These are phyloP conservation scores for Ceratocystis cacaofunesta DNA, from an alignment of 2,329 filamentous ascomycete species.

Conservation along the genomic window DNA sequence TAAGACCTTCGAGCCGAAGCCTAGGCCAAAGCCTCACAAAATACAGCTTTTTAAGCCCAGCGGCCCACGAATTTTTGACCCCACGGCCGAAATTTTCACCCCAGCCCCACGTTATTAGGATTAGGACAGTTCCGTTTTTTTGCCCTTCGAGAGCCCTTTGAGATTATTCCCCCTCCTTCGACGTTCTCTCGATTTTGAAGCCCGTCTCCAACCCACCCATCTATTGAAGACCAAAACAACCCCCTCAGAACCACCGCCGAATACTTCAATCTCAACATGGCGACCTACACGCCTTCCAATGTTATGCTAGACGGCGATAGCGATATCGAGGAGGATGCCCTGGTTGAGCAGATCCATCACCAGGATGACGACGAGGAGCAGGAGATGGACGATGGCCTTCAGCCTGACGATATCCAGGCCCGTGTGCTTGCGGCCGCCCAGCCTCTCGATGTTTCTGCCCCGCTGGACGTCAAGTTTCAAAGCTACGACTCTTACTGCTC, in stretches of 20 bases:
- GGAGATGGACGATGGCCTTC: conserved; percentile 39
- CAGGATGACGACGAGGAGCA: conserved; percentile 67
- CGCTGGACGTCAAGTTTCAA: conserved; percentile 91
- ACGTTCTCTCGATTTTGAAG: background rate
- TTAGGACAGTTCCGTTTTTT: conserved; percentile 15
- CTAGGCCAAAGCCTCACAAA: background rate
- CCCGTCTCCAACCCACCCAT: conserved; percentile 3
- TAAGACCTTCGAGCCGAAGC: background rate
- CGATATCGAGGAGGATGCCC: conserved; percentile 88
- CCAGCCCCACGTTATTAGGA: conserved; percentile 16
- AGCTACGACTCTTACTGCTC: conserved; percentile 99
- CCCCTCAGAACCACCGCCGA: background rate
- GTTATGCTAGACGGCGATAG: conserved; percentile 48
- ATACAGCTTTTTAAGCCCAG: background rate
- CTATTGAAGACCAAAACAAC: conserved; percentile 2
- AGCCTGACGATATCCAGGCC: conserved; percentile 82
- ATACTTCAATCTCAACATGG: conserved; percentile 13
- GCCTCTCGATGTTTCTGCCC: conserved; percentile 88
- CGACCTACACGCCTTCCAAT: conserved; percentile 13
- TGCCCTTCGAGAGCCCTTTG: background rate
- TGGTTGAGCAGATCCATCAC: conserved; percentile 91
- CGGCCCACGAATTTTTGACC: conserved; percentile 16
- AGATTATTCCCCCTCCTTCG: conserved; percentile 7
- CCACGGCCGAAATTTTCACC: conserved; percentile 17
- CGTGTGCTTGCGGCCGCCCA: conserved; percentile 83